Conservation (phyloP, 2,329 filamentous ascomycete genomes). For the Capronia coronata region DNA sequence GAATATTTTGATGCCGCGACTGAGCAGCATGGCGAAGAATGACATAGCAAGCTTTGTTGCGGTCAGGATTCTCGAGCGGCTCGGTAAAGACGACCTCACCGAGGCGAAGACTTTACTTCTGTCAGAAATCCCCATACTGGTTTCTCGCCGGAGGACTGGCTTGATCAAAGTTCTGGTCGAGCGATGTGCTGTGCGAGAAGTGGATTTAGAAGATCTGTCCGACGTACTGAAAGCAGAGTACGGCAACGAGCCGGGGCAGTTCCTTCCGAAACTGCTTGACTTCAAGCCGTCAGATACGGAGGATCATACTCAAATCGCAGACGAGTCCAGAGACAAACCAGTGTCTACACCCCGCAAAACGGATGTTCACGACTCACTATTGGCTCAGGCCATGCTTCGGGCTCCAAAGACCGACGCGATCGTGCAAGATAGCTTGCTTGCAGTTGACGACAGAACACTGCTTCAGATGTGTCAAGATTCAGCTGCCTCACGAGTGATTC, state of each 20-base stretch:
- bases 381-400: slow-evolving; percentile 71
- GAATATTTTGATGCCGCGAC: slow-evolving; percentile 70
- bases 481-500: slow-evolving; percentile 56
- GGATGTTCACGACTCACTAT: slow-evolving; percentile 67
- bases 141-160: slow-evolving; percentile 68
- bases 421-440: slow-evolving; percentile 65
- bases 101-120: slow-evolving; percentile 65
- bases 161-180: slow-evolving; percentile 79
- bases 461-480: slow-evolving; percentile 60
- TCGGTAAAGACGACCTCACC: slow-evolving; percentile 78
- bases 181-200: slow-evolving; percentile 63
- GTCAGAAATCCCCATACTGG: slow-evolving; percentile 64
- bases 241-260: slow-evolving; percentile 43
- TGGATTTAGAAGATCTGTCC: slow-evolving; percentile 52
- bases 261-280: slow-evolving; percentile 56
- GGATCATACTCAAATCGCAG: slow-evolving; percentile 43
- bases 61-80: slow-evolving; percentile 70
- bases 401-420: slow-evolving; percentile 65
- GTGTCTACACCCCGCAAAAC: slow-evolving; percentile 18
- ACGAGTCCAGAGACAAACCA: slow-evolving; percentile 45
- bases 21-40: slow-evolving; percentile 76
- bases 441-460: slow-evolving; percentile 51
- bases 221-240: slow-evolving; percentile 54
- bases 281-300: slow-evolving; percentile 38
- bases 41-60: slow-evolving; percentile 86